These are phyloP conservation scores for Mucor sp. DNA, from an alignment of 371 early-diverging fungal species.

Conservation along the genomic window DNA sequence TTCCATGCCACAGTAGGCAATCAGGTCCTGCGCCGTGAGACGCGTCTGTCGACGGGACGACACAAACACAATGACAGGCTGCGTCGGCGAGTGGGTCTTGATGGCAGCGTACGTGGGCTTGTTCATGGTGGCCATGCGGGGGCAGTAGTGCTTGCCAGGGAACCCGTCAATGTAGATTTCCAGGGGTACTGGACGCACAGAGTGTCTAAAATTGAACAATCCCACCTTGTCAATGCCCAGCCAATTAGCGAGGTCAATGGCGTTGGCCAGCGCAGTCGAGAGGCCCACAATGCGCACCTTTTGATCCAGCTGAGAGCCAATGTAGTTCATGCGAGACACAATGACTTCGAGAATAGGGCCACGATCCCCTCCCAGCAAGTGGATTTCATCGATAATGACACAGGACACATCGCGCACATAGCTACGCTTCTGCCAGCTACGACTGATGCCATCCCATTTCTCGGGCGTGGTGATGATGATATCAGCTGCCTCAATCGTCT, in stretches of 20 bases:
- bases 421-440: conserved; percentile 84
- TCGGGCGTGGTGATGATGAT: conserved; percentile 98
- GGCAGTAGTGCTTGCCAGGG: conserved; percentile 92
- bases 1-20: conserved; percentile 88
- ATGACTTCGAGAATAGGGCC: conserved; percentile 98
- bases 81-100: conserved; percentile 86
- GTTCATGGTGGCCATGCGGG: conserved; percentile 98
- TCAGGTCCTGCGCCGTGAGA: conserved; percentile 92
- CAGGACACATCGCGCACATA: conserved; percentile 85
- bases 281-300: conserved; percentile 96
- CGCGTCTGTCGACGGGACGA: conserved; percentile 95
- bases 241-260: conserved; percentile 96
- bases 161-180: conserved; percentile 97
- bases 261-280: conserved; percentile 98
- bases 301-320: conserved; percentile 68
- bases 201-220: conserved; percentile 93
- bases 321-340: conserved; percentile 96
- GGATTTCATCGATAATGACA: conserved; percentile 99
- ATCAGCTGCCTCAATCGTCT: conserved; percentile 84
- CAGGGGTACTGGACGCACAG: conserved; percentile 94
- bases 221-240: conserved; percentile 82
- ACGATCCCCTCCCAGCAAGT: conserved; percentile 95
- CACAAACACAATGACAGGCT: conserved; percentile 97
- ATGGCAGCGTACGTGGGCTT: conserved; percentile 94
- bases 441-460: conserved; percentile 98